Evolutionary conservation across 371 early-diverging fungal species (phyloP).

Genomic region (Coemansia sp.): DNA sequence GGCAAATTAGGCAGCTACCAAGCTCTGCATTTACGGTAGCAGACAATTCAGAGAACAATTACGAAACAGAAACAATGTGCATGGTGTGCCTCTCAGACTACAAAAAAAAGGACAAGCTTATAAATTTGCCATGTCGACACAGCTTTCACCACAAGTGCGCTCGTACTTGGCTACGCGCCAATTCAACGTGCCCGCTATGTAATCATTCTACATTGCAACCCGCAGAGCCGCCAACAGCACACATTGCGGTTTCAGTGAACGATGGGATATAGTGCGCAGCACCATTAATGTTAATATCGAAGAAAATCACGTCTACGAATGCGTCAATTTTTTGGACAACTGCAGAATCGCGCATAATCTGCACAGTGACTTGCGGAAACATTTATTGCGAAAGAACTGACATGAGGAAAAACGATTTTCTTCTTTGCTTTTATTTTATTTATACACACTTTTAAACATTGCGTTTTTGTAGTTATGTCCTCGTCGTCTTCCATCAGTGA

Average conservation of each 20-base stretch:
- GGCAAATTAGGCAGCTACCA: neutral
- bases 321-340: no score
- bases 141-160: conserved; percentile 65
- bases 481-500: neutral
- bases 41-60: neutral
- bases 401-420: neutral
- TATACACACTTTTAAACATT: neutral
- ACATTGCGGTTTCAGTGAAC: neutral
- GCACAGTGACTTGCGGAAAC: neutral
- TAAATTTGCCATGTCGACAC: conserved; percentile 63
- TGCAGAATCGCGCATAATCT: no score
- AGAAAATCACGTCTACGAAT: no score
- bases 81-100: conserved; percentile 66
- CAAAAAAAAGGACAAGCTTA: conserved; percentile 55
- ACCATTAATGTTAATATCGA: no score
- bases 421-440: neutral
- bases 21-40: neutral
- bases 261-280: neutral
- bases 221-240: neutral
- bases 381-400: neutral
- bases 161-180: conserved; percentile 61
- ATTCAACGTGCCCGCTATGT: conserved; percentile 60
- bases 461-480: neutral
- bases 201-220: neutral
- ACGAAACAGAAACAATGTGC: conserved; percentile 41